These are phyloP conservation scores for Leishmania mexicana DNA, from an alignment of 208 protist genomes.

Conservation along the genomic window DNA sequence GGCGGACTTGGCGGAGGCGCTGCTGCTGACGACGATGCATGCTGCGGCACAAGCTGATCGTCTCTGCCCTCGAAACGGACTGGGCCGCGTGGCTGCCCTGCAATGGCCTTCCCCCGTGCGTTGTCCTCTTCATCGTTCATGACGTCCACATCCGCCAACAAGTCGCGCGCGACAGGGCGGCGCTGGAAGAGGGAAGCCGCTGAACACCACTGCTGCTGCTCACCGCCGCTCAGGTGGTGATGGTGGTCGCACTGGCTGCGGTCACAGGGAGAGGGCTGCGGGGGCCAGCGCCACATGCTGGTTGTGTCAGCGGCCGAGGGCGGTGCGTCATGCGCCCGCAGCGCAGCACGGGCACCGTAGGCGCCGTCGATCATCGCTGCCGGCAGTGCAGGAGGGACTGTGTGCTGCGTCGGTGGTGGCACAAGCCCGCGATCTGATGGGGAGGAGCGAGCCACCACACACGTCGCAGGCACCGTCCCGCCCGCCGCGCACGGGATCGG, in stretches of 20 bases:
- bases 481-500: neutral
- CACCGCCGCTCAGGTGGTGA: neutral
- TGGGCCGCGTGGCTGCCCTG: neutral
- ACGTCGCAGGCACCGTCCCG: neutral
- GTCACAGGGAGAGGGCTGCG: neutral
- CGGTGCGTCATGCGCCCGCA: neutral
- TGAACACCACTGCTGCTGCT: neutral
- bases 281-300: constrained; percentile 1
- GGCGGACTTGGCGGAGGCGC: neutral
- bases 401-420: neutral
- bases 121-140: neutral
- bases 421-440: neutral
- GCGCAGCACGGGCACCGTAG: neutral
- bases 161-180: neutral
- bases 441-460: neutral
- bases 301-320: neutral
- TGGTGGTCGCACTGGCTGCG: neutral
- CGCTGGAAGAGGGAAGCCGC: neutral
- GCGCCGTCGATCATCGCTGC: neutral
- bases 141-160: constrained; percentile 10
- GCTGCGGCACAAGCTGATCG: neutral
- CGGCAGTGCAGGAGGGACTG: neutral
- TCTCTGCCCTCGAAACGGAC: neutral
- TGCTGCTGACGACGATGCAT: neutral
- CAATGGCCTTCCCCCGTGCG: neutral